Evolutionary conservation across 345 rosid genomes (phyloP).

Genomic region (Schrenkiella parvula): DNA sequence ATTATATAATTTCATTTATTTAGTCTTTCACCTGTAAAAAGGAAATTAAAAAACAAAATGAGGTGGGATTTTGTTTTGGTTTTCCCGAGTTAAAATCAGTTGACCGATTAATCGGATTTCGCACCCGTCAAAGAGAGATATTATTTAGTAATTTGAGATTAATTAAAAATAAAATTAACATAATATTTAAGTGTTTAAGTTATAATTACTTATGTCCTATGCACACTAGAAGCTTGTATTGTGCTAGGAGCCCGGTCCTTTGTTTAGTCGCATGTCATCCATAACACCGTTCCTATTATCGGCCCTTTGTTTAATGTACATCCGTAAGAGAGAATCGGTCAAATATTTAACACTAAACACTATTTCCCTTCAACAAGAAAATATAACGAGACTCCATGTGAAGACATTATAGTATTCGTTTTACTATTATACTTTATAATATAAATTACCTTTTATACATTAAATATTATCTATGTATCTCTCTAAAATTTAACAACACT

Average conservation of each 20-base stretch:
- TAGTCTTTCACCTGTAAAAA: not conserved
- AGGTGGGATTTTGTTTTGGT: conserved; percentile 46
- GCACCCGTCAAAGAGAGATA: conserved; percentile 63
- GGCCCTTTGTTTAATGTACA: not conserved
- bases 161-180: not conserved
- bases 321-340: conserved; percentile 3
- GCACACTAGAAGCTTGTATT: conserved; percentile 31
- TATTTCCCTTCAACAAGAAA: not conserved
- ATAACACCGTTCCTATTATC: conserved; percentile 23
- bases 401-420: conserved; percentile 2
- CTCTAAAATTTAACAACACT: not conserved
- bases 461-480: not conserved
- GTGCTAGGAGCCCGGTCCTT: conserved; percentile 32
- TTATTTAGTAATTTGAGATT: conserved; percentile 19
- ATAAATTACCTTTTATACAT: not conserved
- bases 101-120: conserved; percentile 54
- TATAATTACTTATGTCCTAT: conserved; percentile 18
- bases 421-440: not conserved
- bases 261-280: conserved; percentile 34
- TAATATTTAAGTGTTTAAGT: not conserved
- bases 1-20: not conserved
- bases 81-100: conserved; percentile 82
- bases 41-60: not conserved
- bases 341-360: conserved; percentile 13
- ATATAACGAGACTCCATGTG: conserved; percentile 13